A percentile compares a stretch with the other conserved stretches of the same genome.
Conservation (phyloP, 2,329 filamentous ascomycete species). For the Aspergillus arachidicola region DNA sequence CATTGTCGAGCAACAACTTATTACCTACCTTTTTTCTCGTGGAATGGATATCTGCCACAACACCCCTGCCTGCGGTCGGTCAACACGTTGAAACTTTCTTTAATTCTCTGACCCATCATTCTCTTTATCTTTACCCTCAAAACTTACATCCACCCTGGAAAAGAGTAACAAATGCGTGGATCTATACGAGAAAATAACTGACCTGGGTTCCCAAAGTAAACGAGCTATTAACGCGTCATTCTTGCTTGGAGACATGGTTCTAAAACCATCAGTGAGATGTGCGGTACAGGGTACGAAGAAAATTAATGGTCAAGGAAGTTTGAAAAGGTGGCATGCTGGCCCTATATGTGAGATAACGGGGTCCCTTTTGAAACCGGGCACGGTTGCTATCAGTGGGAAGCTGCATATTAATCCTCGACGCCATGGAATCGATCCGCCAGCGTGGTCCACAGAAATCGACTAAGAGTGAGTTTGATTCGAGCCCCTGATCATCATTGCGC, state of each 20-base stretch:
- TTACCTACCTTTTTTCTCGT: slow-evolving; percentile 16
- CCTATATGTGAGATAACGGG: slow-evolving; percentile 2
- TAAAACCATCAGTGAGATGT: slow-evolving; percentile 3
- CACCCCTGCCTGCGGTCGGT: slow-evolving; percentile 23
- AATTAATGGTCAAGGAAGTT: not conserved
- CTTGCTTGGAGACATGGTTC: slow-evolving; percentile 21
- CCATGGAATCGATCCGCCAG: not conserved
- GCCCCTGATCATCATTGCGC: slow-evolving; percentile 4
- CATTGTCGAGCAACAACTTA: not conserved
- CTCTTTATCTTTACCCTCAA: not conserved
- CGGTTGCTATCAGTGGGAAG: slow-evolving; percentile 14
- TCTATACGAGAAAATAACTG: slow-evolving; percentile 16
- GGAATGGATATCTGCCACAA: slow-evolving; percentile 14
- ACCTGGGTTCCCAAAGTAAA: slow-evolving; percentile 38
- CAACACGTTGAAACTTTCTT: not conserved
- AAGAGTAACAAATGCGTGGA: not conserved
- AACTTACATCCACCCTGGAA: not conserved
- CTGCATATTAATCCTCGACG: slow-evolving; percentile 11
- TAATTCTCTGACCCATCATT: not conserved
- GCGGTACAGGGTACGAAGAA: not conserved
- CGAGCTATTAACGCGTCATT: slow-evolving; percentile 30
- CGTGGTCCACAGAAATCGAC: not conserved
- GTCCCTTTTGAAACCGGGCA: not conserved
- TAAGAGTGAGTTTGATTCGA: slow-evolving; percentile 4
- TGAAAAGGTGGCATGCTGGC: not conserved